Evolutionary conservation across 345 rosid species (phyloP), one percentile per base, ranked within the genome.

Genomic region (Alliaria petiolata): DNA sequence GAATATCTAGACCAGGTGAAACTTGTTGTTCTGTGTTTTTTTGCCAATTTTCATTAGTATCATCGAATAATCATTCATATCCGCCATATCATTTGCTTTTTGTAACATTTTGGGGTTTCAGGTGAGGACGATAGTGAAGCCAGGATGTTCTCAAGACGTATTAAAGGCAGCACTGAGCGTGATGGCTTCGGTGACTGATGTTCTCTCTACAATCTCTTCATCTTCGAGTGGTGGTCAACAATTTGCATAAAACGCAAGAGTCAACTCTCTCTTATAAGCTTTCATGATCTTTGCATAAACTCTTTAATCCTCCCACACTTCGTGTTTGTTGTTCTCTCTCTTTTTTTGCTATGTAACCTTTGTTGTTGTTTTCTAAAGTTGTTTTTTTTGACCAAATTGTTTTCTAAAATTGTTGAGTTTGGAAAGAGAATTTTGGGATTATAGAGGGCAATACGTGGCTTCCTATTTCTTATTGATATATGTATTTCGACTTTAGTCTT

Each of bases 61-160:
- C 2, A 70, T 30, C 0, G 30, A 10, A 12, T 16, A 8, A 3
- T 36, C 25, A 11, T 3, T 22, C 40, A 10, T 36, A 11, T 19
- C 34, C n/a, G n/a, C n/a, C n/a, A n/a, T 11, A 16, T 28, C 16
- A 9, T 7, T n/a, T 12, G n/a, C n/a, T n/a, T n/a, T n/a, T n/a
- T n/a, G n/a, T 14, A n/a, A 61, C 62, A 44, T 55, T 8, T 35
- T 43, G 67, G 28, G 52, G 50, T 3, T 8, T 7, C 7, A 92
- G 99, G 84, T 95, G 54, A 86, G 93, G 53, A 84, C 87, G 40
- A 88, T 95, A 8, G 98, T 95, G 80, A 92, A 90, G 42, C 99
- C 99, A 56, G 98, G 99, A 33, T 95, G 98, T 65, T 87, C 99
- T 4, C 99, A 85, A 72, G 98, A 92, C 33, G 92, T 95, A 65